Conservation (phyloP, 2,329 filamentous ascomycete species). For the Xylaria sp. region DNA sequence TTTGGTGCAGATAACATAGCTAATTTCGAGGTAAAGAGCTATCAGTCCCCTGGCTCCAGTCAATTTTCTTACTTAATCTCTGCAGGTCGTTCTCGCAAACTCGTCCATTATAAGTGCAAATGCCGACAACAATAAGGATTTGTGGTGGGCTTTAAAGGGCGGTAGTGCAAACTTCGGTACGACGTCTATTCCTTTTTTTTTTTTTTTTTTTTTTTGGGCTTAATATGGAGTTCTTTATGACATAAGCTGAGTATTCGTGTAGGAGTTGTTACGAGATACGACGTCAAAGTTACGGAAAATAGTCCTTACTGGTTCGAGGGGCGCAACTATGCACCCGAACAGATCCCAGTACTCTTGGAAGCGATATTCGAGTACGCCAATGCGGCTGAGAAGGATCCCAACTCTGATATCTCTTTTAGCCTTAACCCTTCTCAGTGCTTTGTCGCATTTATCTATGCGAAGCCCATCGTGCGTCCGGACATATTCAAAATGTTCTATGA, state of each 20-base stretch:
- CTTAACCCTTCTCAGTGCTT: background rate
- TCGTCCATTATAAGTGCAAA: conserved; percentile 9
- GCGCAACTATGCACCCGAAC: background rate
- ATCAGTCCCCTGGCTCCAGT: background rate
- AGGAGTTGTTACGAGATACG: conserved; percentile 9
- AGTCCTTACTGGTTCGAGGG: conserved; percentile 4
- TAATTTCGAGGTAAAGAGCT: background rate
- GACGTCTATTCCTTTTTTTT: background rate
- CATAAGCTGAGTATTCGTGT: background rate
- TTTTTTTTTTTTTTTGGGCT: background rate
- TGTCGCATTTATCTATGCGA: conserved; percentile 2
- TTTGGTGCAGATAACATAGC: conserved; percentile 2
- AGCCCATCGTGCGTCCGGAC: conserved; percentile 4
- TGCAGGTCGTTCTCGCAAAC: conserved; percentile 5
- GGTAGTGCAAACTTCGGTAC: conserved; percentile 7
- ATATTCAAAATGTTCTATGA: background rate
- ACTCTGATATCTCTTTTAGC: background rate
- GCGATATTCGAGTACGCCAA: conserved; percentile 5
- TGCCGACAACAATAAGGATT: background rate
- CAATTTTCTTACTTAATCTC: background rate
- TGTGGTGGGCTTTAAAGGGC: conserved; percentile 9
- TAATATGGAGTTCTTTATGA: background rate
- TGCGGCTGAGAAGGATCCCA: background rate
- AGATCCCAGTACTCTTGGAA: background rate
- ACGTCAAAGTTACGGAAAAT: background rate